Base-by-base conservation (phyloP, 2,329 filamentous ascomycete genomes). In the Fusarium sp. region DNA sequence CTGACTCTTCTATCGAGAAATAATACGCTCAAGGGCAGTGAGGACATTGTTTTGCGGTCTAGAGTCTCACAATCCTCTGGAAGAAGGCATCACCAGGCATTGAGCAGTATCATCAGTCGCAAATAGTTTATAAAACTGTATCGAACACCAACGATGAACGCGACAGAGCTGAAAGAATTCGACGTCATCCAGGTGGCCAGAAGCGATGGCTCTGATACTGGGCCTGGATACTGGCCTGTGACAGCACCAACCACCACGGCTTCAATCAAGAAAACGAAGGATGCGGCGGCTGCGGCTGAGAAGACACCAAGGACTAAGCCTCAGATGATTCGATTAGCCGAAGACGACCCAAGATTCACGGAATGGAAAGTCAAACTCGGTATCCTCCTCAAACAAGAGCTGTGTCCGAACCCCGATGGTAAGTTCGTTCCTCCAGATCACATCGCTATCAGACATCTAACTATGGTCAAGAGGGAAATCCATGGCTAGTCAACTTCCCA, bases 281-380 rank as follows among this genome's bases (percentile, higher is more conserved):
- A 81, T 24, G 66, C 70, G 8, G 44, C 68, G 8, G 46, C 68
- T 20, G 31, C 62, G 7, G 46, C 68, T 11, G 81, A 82, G 39
- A 82, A 81, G 68, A 64, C 68, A 12, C 78, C 81, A 3, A 77
- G 81, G 52, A 73, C 74, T 3, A 83, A 83, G 52, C 80, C 81
- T 28, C 81, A 82, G 54, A 83, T 84, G 82, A 70, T 78, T 15
- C 77, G 82, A 11, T 63, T 84, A n/a, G 67, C 78, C 5, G 80
- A 82, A 43, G 79, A 83, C 28, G 82, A 84, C 43, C 80, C 81
- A 12, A 77, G 82, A 20, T 83, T 83, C 53, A 73, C 80, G 21
- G 82, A 84, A 49, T 84, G 81, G 82, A 78, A 78, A 46, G 77
- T 84, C 50, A 84, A 84, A 72, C 66, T 84, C 35, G 82, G 82